Percentiles rank a stretch among this genome's conserved stretches.
These are phyloP conservation scores for Boletus subparvulus DNA, from an alignment of 768 basidiomycete species.

Conservation along the genomic window DNA sequence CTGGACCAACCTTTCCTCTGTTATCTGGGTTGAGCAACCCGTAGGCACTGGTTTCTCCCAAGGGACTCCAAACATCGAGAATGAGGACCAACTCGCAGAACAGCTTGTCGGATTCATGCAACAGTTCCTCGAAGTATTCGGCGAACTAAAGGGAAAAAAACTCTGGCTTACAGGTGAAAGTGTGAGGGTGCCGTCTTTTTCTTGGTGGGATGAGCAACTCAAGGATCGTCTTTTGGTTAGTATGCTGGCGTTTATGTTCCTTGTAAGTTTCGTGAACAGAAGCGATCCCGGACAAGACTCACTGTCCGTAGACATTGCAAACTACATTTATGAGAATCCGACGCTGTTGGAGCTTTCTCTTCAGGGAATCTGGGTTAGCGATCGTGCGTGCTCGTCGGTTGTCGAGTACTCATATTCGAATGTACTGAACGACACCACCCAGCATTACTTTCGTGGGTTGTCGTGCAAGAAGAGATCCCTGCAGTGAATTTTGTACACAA, in stretches of 20 bases:
- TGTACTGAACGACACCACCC: not conserved
- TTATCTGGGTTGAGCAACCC: conserved; percentile 77
- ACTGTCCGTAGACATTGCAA: conserved; percentile 58
- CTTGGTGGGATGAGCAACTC: not conserved
- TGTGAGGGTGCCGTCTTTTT: conserved; percentile 42
- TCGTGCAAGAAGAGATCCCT: conserved; percentile 69
- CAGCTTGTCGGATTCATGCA: conserved; percentile 59
- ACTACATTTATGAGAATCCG: conserved; percentile 67
- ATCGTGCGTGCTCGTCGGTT: conserved; percentile 49
- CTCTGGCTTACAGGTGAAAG: conserved; percentile 73
- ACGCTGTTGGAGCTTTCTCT: conserved; percentile 52
- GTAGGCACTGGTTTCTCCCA: conserved; percentile 79
- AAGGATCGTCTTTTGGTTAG: conserved; percentile 31
- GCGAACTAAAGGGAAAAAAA: conserved; percentile 70
- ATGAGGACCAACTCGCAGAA: conserved; percentile 57
- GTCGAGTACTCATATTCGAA: not conserved
- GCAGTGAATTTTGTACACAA: conserved; percentile 75
- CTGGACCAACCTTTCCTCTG: conserved; percentile 78
- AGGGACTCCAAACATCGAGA: conserved; percentile 60
- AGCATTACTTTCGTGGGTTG: conserved; percentile 61
- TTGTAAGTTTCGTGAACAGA: conserved; percentile 36
- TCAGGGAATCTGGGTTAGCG: conserved; percentile 70
- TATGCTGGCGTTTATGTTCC: conserved; percentile 73
- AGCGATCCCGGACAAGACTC: not conserved
- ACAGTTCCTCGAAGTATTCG: conserved; percentile 75